Percentiles rank a stretch among this genome's conserved stretches.
Conservation (phyloP, 495 filamentous ascomycete species). For the Friedmanniomyces endolithicus region DNA sequence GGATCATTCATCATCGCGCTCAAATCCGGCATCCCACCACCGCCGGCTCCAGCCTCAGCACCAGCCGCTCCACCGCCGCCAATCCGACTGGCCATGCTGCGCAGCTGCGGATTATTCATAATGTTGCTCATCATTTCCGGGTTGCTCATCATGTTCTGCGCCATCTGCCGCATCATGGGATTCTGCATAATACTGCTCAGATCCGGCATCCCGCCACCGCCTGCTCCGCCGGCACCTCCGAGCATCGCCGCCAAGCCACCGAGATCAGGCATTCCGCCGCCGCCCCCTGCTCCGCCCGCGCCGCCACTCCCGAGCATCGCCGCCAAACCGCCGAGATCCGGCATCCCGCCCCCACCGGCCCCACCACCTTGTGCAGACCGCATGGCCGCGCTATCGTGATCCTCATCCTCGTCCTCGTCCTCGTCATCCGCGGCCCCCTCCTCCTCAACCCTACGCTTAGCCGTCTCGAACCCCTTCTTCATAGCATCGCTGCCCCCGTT, state of each 20-base stretch:
- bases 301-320: constrained; percentile 60
- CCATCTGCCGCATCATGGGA: constrained; percentile 94
- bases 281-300: constrained; percentile 46
- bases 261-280: constrained; percentile 67
- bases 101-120: constrained; percentile 84
- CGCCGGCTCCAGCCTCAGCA: constrained; percentile 36
- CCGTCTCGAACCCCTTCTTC: constrained; percentile 91
- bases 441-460: constrained; percentile 70
- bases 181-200: constrained; percentile 80
- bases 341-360: constrained; percentile 45
- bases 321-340: constrained; percentile 61
- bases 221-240: constrained; percentile 46
- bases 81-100: constrained; percentile 66
- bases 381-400: constrained; percentile 36
- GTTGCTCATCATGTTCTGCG: constrained; percentile 92
- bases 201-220: constrained; percentile 77
- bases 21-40: constrained; percentile 68
- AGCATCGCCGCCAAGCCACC: constrained; percentile 60
- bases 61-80: constrained; percentile 37
- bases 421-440: constrained; percentile 38
- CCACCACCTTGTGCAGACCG: constrained; percentile 10
- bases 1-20: constrained; percentile 77
- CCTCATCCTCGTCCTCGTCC: constrained; percentile 39
- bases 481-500: constrained; percentile 81
- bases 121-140: constrained; percentile 77